phyloP scores from a whole-genome alignment of 768 basidiomycete genomes.

The Rhizopogon vulgaris region DNA sequence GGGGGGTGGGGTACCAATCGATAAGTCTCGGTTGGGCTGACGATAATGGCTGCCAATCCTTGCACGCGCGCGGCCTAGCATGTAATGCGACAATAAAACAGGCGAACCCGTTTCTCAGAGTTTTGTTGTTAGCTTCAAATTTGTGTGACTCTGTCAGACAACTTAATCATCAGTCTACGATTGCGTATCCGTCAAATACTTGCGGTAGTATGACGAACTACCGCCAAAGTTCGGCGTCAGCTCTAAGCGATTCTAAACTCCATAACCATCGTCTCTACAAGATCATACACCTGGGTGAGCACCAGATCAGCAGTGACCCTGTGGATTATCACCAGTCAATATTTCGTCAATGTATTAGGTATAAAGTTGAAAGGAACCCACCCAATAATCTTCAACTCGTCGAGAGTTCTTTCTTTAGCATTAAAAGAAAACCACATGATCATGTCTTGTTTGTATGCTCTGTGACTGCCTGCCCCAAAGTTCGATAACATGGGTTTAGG shows the following conservation, averaged over 20 bases:
- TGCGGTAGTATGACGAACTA: no score
- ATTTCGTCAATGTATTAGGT: neutral
- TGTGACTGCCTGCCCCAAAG: slow-evolving; percentile 37
- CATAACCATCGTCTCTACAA: slow-evolving; percentile 18
- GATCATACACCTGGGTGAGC: slow-evolving; percentile 20
- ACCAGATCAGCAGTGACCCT: slow-evolving; percentile 14
- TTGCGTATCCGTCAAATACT: no score
- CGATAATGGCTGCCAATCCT: no score
- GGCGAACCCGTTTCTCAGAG: no score
- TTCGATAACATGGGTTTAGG: slow-evolving; percentile 44
- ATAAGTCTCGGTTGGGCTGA: no score
- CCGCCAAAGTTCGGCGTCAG: neutral
- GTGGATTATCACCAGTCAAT: neutral
- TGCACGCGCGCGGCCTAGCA: no score
- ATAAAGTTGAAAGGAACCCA: neutral
- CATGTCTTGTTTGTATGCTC: slow-evolving; percentile 38
- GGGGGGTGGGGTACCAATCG: no score
- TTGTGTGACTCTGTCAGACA: no score
- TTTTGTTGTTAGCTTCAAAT: no score
- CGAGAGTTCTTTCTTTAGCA: slow-evolving; percentile 24
- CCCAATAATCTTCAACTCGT: no score
- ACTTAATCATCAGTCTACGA: no score
- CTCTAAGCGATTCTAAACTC: slow-evolving; percentile 15
- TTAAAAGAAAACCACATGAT: slow-evolving; percentile 43
- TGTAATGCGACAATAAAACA: no score